A percentile compares a stretch with the other conserved stretches of the same genome.
phyloP scores from a whole-genome alignment of 495 filamentous ascomycete genomes.

The Penicillium paxilli region DNA sequence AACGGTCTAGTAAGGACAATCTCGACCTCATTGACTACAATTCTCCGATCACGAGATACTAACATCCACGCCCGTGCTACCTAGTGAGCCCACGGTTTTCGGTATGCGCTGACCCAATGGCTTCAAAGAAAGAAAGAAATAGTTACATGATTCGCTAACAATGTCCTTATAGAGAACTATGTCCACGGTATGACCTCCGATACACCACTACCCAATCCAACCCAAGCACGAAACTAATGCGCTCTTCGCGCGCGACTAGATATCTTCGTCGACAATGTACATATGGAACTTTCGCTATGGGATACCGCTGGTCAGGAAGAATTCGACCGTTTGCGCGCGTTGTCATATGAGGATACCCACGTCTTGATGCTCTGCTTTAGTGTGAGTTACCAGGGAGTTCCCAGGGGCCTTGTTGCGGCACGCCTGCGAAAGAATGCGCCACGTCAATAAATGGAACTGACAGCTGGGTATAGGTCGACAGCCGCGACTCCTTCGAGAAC shows the following conservation, averaged over 20 bases:
- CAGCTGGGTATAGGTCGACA: slow-evolving; percentile 65
- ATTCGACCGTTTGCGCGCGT: slow-evolving; percentile 92
- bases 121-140: background rate
- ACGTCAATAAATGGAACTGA: slow-evolving; percentile 3
- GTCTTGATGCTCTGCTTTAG: slow-evolving; percentile 98
- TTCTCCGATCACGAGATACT: slow-evolving; percentile 16
- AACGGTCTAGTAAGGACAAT: slow-evolving; percentile 77
- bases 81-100: slow-evolving; percentile 92
- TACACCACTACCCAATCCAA: slow-evolving; percentile 9
- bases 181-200: slow-evolving; percentile 74
- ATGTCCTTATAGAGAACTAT: slow-evolving; percentile 73
- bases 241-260: slow-evolving; percentile 66
- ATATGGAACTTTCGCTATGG: slow-evolving; percentile 97
- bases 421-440: background rate
- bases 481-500: slow-evolving; percentile 94
- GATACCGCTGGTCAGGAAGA: slow-evolving; percentile 99
- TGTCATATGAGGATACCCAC: slow-evolving; percentile 97
- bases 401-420: no score
- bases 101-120: slow-evolving; percentile 44
- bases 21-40: background rate
- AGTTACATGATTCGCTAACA: slow-evolving; percentile 30
- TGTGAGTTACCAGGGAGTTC: slow-evolving; percentile 42
- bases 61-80: slow-evolving; percentile 17
- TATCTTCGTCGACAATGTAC: slow-evolving; percentile 94
- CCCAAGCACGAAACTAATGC: slow-evolving; percentile 10